Base-by-base conservation (phyloP, 2,329 filamentous ascomycete species). In the Apiospora saccharicola region DNA sequence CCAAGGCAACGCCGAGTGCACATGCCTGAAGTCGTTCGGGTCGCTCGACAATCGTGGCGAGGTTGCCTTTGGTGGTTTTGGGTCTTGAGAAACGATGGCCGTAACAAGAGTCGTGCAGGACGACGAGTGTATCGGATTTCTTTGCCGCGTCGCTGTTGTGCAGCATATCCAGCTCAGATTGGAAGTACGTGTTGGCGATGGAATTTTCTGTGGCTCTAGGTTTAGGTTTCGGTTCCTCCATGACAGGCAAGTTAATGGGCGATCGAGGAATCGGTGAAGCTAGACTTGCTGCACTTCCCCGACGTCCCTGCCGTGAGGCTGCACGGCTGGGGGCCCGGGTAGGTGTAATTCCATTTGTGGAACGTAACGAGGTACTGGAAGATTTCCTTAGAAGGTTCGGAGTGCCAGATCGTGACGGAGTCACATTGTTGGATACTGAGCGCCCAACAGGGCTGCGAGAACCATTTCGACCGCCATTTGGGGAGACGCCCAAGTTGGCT, bases 51-150 rank as follows among this genome's bases (percentile, higher is more conserved):
- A 99, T 98, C 72, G 91, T 93, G 77, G 86, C 90, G 1, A 98
- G 87, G 22, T 89, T 88, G 64, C 85, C 88, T 77, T 92, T 92
- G 30, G 90, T 92, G 0, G 94, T 92, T 77, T 93, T 92, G 4
- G 94, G 94, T 64, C 96, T 89, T 14, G 95, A 94, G 82, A 91
- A 99, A 30, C 95, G 92, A 83, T 99, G 96, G 34, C 96, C 95
- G 80, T 98, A 99, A 82, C 96, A 98, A 70, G 93, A 92, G 83
- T 99, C 96, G 78, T 98, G 95, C 1, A 99, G 85, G 43, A 99
- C 88, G 67, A 98, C 95, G 5, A 97, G 83, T 0, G 94, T 94
- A 73, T 95, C 86, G 14, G 88, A 82, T 46, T 83, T 75, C 37
- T 82, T 79, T 12, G 82, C 81, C 2, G 82, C 80, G 14, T 83